These are phyloP conservation scores for Polytrichum formosum DNA, from an alignment of 225 moss, liverwort and hornwort species.

Conservation along the genomic window DNA sequence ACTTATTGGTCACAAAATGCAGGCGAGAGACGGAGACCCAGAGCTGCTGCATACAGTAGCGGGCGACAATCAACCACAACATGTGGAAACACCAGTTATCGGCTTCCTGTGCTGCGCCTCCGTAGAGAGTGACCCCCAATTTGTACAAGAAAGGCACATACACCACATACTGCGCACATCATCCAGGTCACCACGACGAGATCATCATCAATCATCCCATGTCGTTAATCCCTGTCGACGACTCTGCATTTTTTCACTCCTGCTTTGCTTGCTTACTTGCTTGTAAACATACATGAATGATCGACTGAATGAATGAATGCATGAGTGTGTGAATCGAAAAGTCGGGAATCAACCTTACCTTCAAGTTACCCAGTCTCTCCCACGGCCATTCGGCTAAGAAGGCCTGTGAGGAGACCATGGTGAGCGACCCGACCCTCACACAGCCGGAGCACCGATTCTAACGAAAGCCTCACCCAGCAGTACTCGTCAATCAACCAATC, in stretches of 20 bases:
- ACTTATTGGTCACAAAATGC: slow-evolving; percentile 30
- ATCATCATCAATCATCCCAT: too few relatives aligned
- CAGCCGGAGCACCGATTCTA: too few relatives aligned
- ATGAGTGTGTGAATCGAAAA: too few relatives aligned
- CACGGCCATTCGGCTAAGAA: slow-evolving; percentile 50
- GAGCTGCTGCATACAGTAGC: slow-evolving; percentile 27
- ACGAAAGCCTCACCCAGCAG: too few relatives aligned
- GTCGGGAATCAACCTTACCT: slow-evolving; percentile 22
- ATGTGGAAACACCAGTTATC: slow-evolving; percentile 81
- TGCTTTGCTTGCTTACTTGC: too few relatives aligned
- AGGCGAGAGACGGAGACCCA: slow-evolving; percentile 67
- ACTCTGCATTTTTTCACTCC: too few relatives aligned
- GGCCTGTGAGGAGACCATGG: slow-evolving; percentile 33
- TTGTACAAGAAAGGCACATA: slow-evolving; percentile 60
- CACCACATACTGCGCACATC: slow-evolving; percentile 67
- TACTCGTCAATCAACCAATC: too few relatives aligned
- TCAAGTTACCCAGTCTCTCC: slow-evolving; percentile 38
- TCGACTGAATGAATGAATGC: too few relatives aligned
- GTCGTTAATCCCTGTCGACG: too few relatives aligned
- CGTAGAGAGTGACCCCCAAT: slow-evolving; percentile 30
- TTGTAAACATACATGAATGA: too few relatives aligned
- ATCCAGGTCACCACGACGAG: background rate
- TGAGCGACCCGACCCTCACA: background rate
- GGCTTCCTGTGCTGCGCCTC: slow-evolving; percentile 22
- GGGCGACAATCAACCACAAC: slow-evolving; percentile 25